Evolutionary conservation across 129 eudicot genomes (phyloP).

Genomic region (Lactuca saligna): DNA sequence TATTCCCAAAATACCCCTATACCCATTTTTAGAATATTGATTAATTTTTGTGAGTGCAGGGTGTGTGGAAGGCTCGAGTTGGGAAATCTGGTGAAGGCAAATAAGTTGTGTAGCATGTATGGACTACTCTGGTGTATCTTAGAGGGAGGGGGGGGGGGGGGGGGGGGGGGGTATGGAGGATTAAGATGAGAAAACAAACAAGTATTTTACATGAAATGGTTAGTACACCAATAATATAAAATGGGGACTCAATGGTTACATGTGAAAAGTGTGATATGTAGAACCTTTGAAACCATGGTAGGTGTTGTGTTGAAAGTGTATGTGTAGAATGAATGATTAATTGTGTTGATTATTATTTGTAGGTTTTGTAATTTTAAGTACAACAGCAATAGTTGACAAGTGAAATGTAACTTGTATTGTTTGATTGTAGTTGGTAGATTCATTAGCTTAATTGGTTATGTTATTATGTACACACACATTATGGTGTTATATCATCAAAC

Average conservation of each 20-base stretch:
- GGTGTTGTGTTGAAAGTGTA: constrained; percentile 2
- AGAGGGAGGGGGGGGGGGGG: too few relatives aligned
- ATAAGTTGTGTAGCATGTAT: constrained; percentile 12
- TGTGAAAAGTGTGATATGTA: constrained; percentile 11
- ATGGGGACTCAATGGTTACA: constrained; percentile 15
- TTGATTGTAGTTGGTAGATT: constrained; percentile 15
- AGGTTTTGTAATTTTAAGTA: constrained; percentile 20
- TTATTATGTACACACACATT: constrained; percentile 33
- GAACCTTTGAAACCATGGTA: not conserved
- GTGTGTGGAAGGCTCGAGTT: constrained; percentile 61
- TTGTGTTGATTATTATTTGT: constrained; percentile 25
- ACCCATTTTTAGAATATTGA: not conserved
- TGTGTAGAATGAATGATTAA: constrained; percentile 27
- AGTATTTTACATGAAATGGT: constrained; percentile 24
- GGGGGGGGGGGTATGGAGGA: too few relatives aligned
- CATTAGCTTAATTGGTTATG: constrained; percentile 19
- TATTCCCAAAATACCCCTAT: not conserved
- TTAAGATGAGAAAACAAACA: constrained; percentile 22
- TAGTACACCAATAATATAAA: constrained; percentile 23
- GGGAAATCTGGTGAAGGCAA: constrained; percentile 46
- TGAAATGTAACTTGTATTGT: constrained; percentile 20
- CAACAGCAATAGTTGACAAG: constrained; percentile 28
- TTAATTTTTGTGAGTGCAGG: constrained; percentile 41
- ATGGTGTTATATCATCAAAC: constrained; percentile 22
- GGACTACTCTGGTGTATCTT: not conserved